Base-by-base conservation (phyloP, 2,329 filamentous ascomycete genomes). In the Microdochium nivale region DNA sequence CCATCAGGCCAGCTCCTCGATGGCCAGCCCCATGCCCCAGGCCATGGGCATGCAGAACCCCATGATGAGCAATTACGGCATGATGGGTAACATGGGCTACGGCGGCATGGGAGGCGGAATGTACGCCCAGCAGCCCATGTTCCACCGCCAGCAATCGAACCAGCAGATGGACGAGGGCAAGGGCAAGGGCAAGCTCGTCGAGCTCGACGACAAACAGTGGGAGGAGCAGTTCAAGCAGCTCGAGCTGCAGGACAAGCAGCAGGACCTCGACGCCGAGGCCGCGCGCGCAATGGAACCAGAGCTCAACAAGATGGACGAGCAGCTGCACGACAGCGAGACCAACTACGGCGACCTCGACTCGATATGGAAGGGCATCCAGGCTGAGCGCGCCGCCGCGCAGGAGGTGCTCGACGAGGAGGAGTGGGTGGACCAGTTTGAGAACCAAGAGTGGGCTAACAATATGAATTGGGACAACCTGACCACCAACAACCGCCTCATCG, bases 141-240 rank as follows among this genome's bases (percentile, higher is more conserved):
- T 74, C 59, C 71, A 62, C 24, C 69, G 76, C 60, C 61, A 70
- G 62, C 70, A 79, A 73, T 69, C 74, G 55, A 67, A 72, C 53
- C 67, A 70, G 51, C 66, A 64, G 46, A 67, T 70, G 59, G 65
- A 76, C 43, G 76, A 80, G 57, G 75, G 71, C 49, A 87, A 90
- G 68, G 88, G 87, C 53, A 97, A 97, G 67, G 91, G 88, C 37
- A 95, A 95, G 69, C 82, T 97, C 72, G 86, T 97, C 13, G 94
- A 97, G 72, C 80, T 97, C 24, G 90, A 96, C 65, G 92, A 99
- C 60, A 76, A 86, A 63, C 87, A 95, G 64, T 97, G 94, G 94
- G 92, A 97, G 70, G 89, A 90, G 61, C 90, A 97, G 68, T 99
- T 99, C 68, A 88, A 90, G 52, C 83, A 94, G 69, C 84, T 96